phyloP scores from a whole-genome alignment of 306 rosid species.

The Echinosophora koreensis region DNA sequence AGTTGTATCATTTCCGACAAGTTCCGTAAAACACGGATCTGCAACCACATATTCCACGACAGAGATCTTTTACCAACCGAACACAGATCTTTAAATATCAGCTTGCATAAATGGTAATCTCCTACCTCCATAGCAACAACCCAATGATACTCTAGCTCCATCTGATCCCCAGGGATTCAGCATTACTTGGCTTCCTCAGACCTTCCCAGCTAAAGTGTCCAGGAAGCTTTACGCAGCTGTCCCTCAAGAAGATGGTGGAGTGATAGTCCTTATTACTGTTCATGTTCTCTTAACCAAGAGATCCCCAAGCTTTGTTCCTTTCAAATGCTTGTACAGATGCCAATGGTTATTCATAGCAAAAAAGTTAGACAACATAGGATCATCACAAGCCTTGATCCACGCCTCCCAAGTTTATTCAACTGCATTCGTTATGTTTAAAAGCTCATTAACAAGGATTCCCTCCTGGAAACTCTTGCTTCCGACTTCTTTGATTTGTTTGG shows the following conservation, averaged over 20 bases:
- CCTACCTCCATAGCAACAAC: too few relatives aligned
- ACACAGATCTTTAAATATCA: too few relatives aligned
- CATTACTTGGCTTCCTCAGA: constrained; percentile 42
- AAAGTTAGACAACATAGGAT: constrained; percentile 65
- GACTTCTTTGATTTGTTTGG: constrained; percentile 51
- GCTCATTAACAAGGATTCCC: constrained; percentile 71
- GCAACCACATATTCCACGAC: too few relatives aligned
- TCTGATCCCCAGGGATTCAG: too few relatives aligned
- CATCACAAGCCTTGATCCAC: constrained; percentile 83
- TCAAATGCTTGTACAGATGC: constrained; percentile 86
- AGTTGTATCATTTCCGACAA: too few relatives aligned
- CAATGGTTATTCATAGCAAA: constrained; percentile 95
- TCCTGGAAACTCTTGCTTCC: constrained; percentile 96
- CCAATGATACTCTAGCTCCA: too few relatives aligned
- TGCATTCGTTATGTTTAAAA: constrained; percentile 71
- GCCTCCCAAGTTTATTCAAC: constrained; percentile 82
- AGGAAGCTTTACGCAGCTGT: constrained; percentile 97
- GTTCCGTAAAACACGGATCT: too few relatives aligned
- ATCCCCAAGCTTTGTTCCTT: constrained; percentile 84
- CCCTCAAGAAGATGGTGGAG: constrained; percentile 69
- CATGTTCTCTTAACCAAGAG: constrained; percentile 79
- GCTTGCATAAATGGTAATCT: too few relatives aligned
- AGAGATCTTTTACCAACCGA: too few relatives aligned
- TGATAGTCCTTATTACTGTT: constrained; percentile 78
- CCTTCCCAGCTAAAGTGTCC: constrained; percentile 94